Evolutionary conservation across 2,329 filamentous ascomycete genomes (phyloP), one percentile per base, ranked within the genome.

Genomic region (Macrophomina pseudophaseolina): DNA sequence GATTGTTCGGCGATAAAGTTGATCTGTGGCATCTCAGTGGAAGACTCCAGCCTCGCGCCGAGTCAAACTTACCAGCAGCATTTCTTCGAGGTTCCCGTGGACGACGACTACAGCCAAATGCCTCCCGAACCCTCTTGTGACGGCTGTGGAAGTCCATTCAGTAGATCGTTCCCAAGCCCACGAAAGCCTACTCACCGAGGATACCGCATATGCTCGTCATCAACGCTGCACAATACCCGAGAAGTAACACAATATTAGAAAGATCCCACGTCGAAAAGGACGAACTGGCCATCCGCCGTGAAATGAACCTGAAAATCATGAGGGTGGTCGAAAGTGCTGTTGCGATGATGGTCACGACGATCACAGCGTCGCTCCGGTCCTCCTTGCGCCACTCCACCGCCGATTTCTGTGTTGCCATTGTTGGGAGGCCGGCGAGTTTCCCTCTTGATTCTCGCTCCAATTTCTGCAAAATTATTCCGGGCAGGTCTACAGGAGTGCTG

Each of bases 1-100:
- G 75, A 68, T 46, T 73, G 69, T 67, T 75, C 73, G 7, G 72
- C 40, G 5, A 70, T 69, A 48, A 75, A 75, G 53, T 74, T 74
- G 11, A 73, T 73, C 72, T 75, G 38, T 7, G 23, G 23, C 18
- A 23, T 9, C 35, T 32, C 40, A 44, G 35, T n/a, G 8, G 8
- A 49, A 9, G 3, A 5, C 5, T 28, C 48, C 4, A 38, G 5
- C 16, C 14, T 23, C 5, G 3, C 14, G 1, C 6, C 6, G 11
- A 33, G 23, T 9, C 6, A 12, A 3, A 28, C 62, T 46, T 44
- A 64, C 62, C 49, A 42, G 18, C 4, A 64, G 35, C 11, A 64
- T 12, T n/a, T 18, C 14, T 35, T 44, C 49, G 23, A 64, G 11
- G 16, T 44, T 46, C 4, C 28, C 51, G 16, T 42, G 33, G 5